Conservation (phyloP, 305 asterid species). For the Petunia hybrid region DNA sequence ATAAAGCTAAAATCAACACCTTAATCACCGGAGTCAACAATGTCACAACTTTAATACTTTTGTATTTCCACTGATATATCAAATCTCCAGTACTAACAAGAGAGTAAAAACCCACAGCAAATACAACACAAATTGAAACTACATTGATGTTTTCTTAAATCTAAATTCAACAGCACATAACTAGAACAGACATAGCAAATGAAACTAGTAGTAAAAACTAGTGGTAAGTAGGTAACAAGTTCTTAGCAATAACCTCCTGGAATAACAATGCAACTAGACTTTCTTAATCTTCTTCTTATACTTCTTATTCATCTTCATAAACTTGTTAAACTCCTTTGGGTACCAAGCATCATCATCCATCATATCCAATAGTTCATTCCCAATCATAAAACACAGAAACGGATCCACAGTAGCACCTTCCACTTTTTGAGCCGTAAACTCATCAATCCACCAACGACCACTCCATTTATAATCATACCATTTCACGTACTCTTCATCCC, state of each 20-base stretch:
- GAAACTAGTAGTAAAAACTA: background rate
- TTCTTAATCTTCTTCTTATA: background rate
- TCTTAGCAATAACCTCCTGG: background rate
- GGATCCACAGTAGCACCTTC: slow-evolving; percentile 30
- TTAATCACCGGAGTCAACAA: no score
- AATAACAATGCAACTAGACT: background rate
- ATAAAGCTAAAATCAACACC: no score
- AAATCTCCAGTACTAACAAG: no score
- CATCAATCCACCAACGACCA: background rate
- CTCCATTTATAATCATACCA: background rate
- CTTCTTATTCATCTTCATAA: background rate
- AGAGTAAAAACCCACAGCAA: no score
- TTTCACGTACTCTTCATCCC: background rate
- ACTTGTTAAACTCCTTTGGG: background rate
- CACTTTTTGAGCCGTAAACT: background rate
- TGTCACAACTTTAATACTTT: no score
- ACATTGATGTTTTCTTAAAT: no score
- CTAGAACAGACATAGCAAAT: no score
- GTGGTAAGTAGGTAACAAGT: background rate
- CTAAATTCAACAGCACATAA: no score
- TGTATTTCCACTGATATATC: no score
- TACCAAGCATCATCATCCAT: slow-evolving; percentile 18
- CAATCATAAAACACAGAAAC: slow-evolving; percentile 23
- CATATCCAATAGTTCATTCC: background rate
- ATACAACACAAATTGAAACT: no score